Evolutionary conservation across 257 asterid genomes (phyloP), one percentile per base, ranked within the genome.

Genomic region (Nicotiana benthamiana): DNA sequence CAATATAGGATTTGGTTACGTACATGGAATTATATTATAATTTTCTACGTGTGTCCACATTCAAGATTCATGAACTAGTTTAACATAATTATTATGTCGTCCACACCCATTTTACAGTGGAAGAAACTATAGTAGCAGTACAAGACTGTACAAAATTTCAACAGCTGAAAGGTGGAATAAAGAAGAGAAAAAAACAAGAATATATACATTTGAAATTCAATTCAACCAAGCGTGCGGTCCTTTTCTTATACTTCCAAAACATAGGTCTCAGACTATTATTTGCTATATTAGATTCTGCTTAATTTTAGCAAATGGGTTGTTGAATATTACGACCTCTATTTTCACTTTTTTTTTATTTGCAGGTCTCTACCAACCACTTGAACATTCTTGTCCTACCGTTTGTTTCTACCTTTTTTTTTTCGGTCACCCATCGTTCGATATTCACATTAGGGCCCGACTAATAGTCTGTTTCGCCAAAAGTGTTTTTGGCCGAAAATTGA

Each of bases 31-130:
- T 24, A 15, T 46, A 15, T 46, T 72, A 15, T 72, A 72, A 48
- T 72, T 72, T 72, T 72, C 61, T 72, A 72, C 78, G 78, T 72
- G 24, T 72, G 78, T 72, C 51, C 78, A 72, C 77, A 72, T 72
- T 72, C 78, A 72, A 72, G 40, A 48, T 72, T 72, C 78, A 72
- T 72, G 78, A 72, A 46, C 78, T 72, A 48, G 24, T 4, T 48
- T 48, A 72, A 72, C 15, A 13, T 13, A 70, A 43, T 70, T 43
- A 40, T 20, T 36, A 12, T 72, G 78, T 72, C 61, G 78, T 72
- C 78, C 78, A 72, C 60, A 48, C 48, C 26, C 78, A 48, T 46
- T 72, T 72, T 72, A 22, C 61, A 72, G 24, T 59, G 30, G 30
- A 59, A 22, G 16, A 59, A 51, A 40, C 48, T 40, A 40, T 1